These are phyloP conservation scores for Ophiocordyceps camponoti-leonardi DNA, from an alignment of 2,329 filamentous ascomycete species.

Conservation along the genomic window DNA sequence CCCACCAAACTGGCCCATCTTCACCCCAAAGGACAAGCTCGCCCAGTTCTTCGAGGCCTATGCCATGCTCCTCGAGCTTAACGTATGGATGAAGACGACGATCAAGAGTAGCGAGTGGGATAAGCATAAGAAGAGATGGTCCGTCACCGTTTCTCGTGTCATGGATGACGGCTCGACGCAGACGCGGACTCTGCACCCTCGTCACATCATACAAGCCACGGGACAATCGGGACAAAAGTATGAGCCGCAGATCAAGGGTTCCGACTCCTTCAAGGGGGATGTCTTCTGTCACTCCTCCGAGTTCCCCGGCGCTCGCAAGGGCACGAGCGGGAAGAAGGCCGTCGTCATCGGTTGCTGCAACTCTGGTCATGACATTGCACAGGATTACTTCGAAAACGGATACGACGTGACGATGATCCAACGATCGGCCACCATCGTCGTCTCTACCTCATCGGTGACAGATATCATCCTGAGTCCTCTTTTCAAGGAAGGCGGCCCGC, in stretches of 20 bases:
- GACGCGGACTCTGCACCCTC: constrained; percentile 38
- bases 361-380: constrained; percentile 51
- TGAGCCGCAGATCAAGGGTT: constrained; percentile 38
- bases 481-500: constrained; percentile 34
- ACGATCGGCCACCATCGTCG: constrained; percentile 45
- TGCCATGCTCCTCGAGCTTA: constrained; percentile 46
- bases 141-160: constrained; percentile 31
- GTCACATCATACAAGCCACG: constrained; percentile 49
- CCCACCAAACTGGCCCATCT: constrained; percentile 48
- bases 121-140: constrained; percentile 33
- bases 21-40: constrained; percentile 56
- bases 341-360: constrained; percentile 53
- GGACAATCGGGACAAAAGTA: constrained; percentile 52
- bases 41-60: constrained; percentile 53
- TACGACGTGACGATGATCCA: constrained; percentile 55
- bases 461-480: constrained; percentile 34
- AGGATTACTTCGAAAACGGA: constrained; percentile 49
- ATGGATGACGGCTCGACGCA: constrained; percentile 28
- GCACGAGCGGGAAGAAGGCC: constrained; percentile 36
- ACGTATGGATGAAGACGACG: constrained; percentile 43
- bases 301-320: constrained; percentile 32
- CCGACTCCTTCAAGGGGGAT: constrained; percentile 38
- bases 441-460: constrained; percentile 34
- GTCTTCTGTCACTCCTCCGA: constrained; percentile 45
- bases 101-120: constrained; percentile 32